Base-by-base conservation (phyloP, 1,284 basidiomycete species). In the Neonothopanus nambi region DNA sequence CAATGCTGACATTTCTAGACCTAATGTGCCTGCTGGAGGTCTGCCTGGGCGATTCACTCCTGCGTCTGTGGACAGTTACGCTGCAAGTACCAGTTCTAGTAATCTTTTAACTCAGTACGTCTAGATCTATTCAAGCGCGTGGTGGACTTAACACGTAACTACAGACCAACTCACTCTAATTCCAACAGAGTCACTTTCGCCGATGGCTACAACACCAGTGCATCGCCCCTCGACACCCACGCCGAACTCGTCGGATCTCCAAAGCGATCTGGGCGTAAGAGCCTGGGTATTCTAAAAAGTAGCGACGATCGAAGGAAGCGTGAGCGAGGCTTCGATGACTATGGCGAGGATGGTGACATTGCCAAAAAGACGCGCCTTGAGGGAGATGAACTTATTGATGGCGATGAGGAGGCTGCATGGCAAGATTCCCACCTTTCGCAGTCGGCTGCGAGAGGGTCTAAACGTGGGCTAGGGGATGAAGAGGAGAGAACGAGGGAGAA, bases 321-420 rank as follows among this genome's bases (percentile, higher is more conserved):
- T 54, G 67, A 81, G 65, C 76, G 78, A 55, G 67, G 68, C 11
- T 67, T 71, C 23, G 73, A 75, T 52, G 70, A 66, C 51, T 74
- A 76, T 21, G 66, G 63, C 48, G 71, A 74, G 51, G 68, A 70
- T 35, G 64, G 68, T 43, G 81, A 80, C 54, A 70, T 68, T 56
- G 63, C 70, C 26, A 85, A 84, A 67, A 82, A 79, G 65, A 73
- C 75, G 51, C 77, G 79, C 55, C 67, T 78, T 20, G 77, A 79
- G 48, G 72, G 67, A 30, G 73, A 77, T 50, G 73, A 76, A 13
- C 65, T 70, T 41, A 71, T 73, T 44, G 73, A 78, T 58, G 77
- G 72, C n/a, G 73, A 75, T 44, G 76, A 78, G 59, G 72, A 75
- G 57, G 65, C 70, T 40, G 73, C 70, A 52, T 76, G 75, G 72